These are phyloP conservation scores for Catunica adiposa DNA, from an alignment of 2,329 filamentous ascomycete species.

Conservation along the genomic window DNA sequence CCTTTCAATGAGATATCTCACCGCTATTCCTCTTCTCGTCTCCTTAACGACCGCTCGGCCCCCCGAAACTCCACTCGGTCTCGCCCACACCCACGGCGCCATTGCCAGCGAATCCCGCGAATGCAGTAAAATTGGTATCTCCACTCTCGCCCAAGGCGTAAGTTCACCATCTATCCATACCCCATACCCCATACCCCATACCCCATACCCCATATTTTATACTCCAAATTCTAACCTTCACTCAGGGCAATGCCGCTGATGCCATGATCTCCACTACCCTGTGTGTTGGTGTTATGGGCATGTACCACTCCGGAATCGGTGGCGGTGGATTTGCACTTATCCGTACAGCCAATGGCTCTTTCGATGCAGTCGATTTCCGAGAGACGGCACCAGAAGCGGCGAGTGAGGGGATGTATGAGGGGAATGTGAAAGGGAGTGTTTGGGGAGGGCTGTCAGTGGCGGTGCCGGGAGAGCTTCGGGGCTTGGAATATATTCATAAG, in stretches of 20 bases:
- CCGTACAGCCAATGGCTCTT: slow-evolving; percentile 52
- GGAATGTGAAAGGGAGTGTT: slow-evolving; percentile 50
- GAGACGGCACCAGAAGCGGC: slow-evolving; percentile 75
- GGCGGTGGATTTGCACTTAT: slow-evolving; percentile 86
- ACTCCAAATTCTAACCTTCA: background rate
- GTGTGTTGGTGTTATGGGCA: slow-evolving; percentile 58
- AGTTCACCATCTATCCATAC: slow-evolving; percentile 16
- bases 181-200: background rate
- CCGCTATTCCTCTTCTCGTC: background rate
- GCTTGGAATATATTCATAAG: slow-evolving; percentile 60
- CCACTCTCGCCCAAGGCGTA: slow-evolving; percentile 39
- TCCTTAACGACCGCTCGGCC: background rate
- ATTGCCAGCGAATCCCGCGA: slow-evolving; percentile 53
- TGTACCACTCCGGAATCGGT: slow-evolving; percentile 70
- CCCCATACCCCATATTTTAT: background rate
- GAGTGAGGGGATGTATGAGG: slow-evolving; percentile 68
- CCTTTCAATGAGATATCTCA: background rate
- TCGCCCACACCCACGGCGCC: slow-evolving; percentile 31
- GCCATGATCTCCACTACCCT: slow-evolving; percentile 58
- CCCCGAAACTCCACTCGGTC: background rate
- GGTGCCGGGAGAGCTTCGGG: slow-evolving; percentile 60
- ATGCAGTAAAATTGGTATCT: slow-evolving; percentile 52
- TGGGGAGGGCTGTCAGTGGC: slow-evolving; percentile 55
- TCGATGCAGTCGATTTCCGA: slow-evolving; percentile 78
- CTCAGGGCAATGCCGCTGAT: slow-evolving; percentile 60